Conservation (phyloP, 2,329 filamentous ascomycete species). For the Trichoderma koningii region DNA sequence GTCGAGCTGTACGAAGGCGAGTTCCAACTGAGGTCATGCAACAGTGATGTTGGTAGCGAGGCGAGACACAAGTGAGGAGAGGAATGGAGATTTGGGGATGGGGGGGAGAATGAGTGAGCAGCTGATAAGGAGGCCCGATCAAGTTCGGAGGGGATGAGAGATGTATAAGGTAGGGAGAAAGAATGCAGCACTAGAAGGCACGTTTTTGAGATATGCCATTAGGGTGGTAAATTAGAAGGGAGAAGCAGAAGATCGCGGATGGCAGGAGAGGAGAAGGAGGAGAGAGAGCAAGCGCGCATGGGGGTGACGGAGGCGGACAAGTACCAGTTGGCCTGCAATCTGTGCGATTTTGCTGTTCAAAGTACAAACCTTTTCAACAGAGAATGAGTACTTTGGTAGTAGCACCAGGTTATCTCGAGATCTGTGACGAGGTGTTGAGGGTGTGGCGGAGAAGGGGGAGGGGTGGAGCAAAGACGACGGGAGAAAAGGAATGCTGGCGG, state of each 20-base stretch:
- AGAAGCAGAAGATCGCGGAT: neutral
- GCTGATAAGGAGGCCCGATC: no score
- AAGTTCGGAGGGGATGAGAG: neutral
- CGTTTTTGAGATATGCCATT: no score
- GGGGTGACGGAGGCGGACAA: neutral
- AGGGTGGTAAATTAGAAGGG: neutral
- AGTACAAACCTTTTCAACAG: no score
- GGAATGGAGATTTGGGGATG: neutral
- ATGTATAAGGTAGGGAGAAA: neutral
- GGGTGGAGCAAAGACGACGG: conserved; percentile 7
- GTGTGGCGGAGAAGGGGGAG: conserved; percentile 19
- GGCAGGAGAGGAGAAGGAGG: neutral
- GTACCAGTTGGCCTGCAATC: neutral
- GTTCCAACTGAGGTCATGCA: conserved; percentile 6
- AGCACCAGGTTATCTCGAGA: conserved; percentile 13
- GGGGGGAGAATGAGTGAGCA: neutral
- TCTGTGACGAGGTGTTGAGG: conserved; percentile 20
- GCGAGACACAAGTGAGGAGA: no score
- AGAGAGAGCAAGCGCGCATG: conserved; percentile 10
- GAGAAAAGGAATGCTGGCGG: conserved; percentile 9
- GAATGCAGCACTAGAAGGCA: neutral
- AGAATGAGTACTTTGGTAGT: neutral
- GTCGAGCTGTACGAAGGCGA: conserved; percentile 24
- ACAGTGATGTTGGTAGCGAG: conserved; percentile 9
- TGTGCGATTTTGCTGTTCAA: no score